Conservation (phyloP, 441 rosid species). For the Pelargonium myrrhifolium region DNA sequence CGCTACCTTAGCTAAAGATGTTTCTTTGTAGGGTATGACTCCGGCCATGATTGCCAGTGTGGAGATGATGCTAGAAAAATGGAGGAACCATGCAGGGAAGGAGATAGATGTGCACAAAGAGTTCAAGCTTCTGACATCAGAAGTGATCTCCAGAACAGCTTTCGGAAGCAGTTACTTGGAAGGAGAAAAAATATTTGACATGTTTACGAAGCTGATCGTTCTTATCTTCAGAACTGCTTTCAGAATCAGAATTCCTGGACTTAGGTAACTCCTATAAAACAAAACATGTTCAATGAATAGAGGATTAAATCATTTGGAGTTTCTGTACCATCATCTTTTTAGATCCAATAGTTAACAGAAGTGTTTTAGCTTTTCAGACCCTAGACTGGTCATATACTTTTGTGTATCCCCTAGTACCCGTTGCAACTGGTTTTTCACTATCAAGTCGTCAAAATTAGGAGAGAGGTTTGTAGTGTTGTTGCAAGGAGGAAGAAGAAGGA, state of each 20-base stretch:
- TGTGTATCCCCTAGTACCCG: too few relatives aligned
- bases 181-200: conserved; percentile 19
- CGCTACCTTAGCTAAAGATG: background rate
- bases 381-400: too few relatives aligned
- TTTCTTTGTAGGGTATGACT: background rate
- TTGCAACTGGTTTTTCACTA: too few relatives aligned
- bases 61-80: background rate
- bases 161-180: conserved; percentile 10
- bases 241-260: conserved; percentile 15
- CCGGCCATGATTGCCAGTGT: background rate
- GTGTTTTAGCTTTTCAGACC: too few relatives aligned
- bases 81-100: background rate
- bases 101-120: conserved; percentile 8
- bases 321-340: too few relatives aligned
- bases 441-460: too few relatives aligned
- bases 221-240: conserved; percentile 2
- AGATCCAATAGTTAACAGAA: too few relatives aligned
- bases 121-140: conserved; percentile 4
- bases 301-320: too few relatives aligned
- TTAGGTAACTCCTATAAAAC: conserved; percentile 10
- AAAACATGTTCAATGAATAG: too few relatives aligned
- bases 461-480: too few relatives aligned
- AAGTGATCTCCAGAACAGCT: background rate
- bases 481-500: too few relatives aligned
- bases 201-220: conserved; percentile 2